These are phyloP conservation scores for Penicillium fuscoglaucum DNA, from an alignment of 2,329 filamentous ascomycete species.

Conservation along the genomic window DNA sequence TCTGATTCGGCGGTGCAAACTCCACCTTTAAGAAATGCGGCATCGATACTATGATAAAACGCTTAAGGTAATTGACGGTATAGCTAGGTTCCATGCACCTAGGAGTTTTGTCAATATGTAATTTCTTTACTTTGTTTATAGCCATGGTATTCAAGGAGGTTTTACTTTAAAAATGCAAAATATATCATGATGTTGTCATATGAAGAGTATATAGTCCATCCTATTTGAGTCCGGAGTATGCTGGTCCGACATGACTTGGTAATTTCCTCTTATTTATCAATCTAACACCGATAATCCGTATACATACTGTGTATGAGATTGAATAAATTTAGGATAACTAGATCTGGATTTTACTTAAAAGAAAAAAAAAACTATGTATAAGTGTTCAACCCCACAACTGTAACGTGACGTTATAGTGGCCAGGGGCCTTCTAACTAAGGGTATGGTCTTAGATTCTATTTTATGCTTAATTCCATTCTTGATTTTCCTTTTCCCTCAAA, in stretches of 20 bases:
- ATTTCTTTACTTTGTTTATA: too few species aligned
- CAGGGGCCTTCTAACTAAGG: neutral
- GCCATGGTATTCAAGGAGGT: too few species aligned
- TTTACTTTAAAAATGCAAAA: neutral
- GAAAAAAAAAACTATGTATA: neutral
- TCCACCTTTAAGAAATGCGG: too few species aligned
- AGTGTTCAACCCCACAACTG: neutral
- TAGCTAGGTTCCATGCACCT: too few species aligned
- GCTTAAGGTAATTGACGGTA: too few species aligned
- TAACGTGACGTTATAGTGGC: neutral
- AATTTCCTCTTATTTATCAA: neutral
- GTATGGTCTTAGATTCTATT: neutral
- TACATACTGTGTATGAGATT: neutral
- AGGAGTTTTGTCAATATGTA: too few species aligned
- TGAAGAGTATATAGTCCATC: neutral
- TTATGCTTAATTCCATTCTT: neutral
- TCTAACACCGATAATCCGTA: neutral
- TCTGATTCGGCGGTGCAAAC: too few species aligned
- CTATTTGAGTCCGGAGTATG: neutral
- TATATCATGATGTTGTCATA: neutral
- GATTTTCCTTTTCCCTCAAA: neutral
- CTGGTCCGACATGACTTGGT: too few species aligned
- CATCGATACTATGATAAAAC: too few species aligned
- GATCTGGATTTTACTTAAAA: neutral
- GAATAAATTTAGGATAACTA: neutral